A percentile compares a stretch with the other conserved stretches of the same genome.
These are phyloP conservation scores for Myxozyma nipponensis DNA, from an alignment of 805 yeast species.

Conservation along the genomic window DNA sequence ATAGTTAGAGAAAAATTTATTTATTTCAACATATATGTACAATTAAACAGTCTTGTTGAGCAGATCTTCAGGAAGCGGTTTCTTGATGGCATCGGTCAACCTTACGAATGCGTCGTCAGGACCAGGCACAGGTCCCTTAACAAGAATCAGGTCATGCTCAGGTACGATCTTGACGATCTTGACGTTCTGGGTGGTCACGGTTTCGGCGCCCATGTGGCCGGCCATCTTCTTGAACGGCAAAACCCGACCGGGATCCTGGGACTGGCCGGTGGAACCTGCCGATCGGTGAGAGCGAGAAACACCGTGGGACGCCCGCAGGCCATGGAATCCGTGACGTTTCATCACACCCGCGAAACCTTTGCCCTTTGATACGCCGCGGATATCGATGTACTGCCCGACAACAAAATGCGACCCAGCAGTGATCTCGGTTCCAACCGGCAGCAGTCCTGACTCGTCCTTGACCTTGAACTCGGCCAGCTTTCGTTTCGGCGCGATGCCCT, in stretches of 20 bases:
- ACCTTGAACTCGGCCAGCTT: conserved; percentile 76
- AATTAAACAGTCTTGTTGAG: not conserved
- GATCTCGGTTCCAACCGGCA: conserved; percentile 73
- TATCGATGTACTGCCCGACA: conserved; percentile 78
- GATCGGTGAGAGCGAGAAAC: conserved; percentile 88
- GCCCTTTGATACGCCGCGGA: conserved; percentile 78
- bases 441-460: conserved; percentile 56
- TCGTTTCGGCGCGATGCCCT: conserved; percentile 79
- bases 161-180: conserved; percentile 76
- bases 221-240: conserved; percentile 98
- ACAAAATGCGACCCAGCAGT: conserved; percentile 82
- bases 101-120: conserved; percentile 71
- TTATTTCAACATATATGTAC: too few relatives aligned
- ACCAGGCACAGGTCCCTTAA: conserved; percentile 91
- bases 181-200: conserved; percentile 69
- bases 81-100: conserved; percentile 68
- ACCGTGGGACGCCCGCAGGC: conserved; percentile 94
- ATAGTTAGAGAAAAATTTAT: not conserved
- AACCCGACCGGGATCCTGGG: conserved; percentile 93
- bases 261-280: conserved; percentile 96
- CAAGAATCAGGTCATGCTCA: conserved; percentile 72
- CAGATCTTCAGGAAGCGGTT: conserved; percentile 5
- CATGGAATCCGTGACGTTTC: conserved; percentile 88
- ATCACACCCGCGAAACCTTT: conserved; percentile 98
- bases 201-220: conserved; percentile 86